Percentiles rank a stretch among this genome's conserved stretches.
phyloP scores from a whole-genome alignment of 345 rosid species.

The Eucalyptus sp. region DNA sequence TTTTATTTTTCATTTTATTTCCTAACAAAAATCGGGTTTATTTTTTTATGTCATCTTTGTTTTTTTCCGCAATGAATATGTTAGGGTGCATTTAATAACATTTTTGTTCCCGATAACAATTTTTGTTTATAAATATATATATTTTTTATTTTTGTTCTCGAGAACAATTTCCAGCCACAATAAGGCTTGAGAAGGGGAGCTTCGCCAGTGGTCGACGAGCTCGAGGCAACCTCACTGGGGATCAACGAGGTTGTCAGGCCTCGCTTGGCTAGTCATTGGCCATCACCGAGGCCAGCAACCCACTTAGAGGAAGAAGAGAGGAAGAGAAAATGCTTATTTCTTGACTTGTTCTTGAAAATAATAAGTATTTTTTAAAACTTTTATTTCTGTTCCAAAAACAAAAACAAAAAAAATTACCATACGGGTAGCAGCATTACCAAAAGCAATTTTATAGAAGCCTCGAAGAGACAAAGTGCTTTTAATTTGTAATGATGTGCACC shows the following conservation, averaged over 20 bases:
- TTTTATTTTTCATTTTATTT: too few relatives aligned
- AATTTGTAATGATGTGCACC: not conserved
- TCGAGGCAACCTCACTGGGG: too few relatives aligned
- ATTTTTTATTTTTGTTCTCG: fast-evolving
- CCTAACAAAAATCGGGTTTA: not conserved
- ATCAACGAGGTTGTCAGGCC: fast-evolving
- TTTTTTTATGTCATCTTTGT: too few relatives aligned
- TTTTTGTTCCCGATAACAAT: fast-evolving
- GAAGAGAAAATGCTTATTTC: too few relatives aligned
- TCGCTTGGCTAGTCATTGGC: too few relatives aligned
- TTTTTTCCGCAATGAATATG: not conserved
- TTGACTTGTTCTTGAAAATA: too few relatives aligned
- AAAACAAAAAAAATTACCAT: too few relatives aligned
- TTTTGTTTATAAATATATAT: fast-evolving
- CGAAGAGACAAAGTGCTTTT: not conserved
- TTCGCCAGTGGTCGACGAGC: fast-evolving
- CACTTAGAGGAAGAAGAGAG: too few relatives aligned
- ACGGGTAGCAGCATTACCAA: too few relatives aligned
- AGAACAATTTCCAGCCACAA: fast-evolving
- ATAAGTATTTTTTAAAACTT: too few relatives aligned
- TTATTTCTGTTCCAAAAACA: fast-evolving
- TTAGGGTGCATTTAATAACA: too few relatives aligned
- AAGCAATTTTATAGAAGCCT: not conserved
- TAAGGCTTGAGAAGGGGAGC: too few relatives aligned
- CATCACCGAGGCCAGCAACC: fast-evolving